Evolutionary conservation across 805 yeast species (phyloP).

Genomic region (Candida andamanensis): DNA sequence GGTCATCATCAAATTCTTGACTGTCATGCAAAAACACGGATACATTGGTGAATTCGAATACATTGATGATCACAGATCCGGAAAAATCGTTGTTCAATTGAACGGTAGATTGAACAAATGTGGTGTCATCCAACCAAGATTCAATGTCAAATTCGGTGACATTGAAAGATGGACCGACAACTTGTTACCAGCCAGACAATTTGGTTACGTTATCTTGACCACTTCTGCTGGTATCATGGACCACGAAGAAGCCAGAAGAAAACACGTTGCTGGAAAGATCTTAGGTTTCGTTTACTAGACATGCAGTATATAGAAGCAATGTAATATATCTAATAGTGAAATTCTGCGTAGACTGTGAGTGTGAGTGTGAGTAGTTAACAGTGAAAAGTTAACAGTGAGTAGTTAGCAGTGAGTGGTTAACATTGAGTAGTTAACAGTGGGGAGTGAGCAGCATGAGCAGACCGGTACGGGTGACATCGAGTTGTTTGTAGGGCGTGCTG

Average conservation of each 20-base stretch:
- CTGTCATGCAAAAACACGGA: conserved; percentile 97
- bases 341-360: neutral
- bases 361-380: conserved; percentile 5
- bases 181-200: conserved; percentile 98
- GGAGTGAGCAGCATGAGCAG: too few species aligned
- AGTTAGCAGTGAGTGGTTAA: too few species aligned
- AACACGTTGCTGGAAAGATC: conserved; percentile 98
- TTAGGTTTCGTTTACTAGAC: conserved; percentile 92
- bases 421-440: too few species aligned
- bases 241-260: conserved; percentile 99
- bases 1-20: conserved; percentile 94
- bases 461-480: too few species aligned
- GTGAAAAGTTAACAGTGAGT: neutral
- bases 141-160: conserved; percentile 92
- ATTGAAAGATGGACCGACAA: conserved; percentile 98
- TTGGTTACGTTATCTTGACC: conserved; percentile 95
- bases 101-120: conserved; percentile 98
- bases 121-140: conserved; percentile 98
- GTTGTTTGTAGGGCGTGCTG: too few species aligned
- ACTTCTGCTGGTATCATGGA: conserved; percentile 99
- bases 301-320: conserved; percentile 8
- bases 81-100: conserved; percentile 92
- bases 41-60: conserved; percentile 98
- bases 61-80: conserved; percentile 98
- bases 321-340: conserved; percentile 5